Conservation (phyloP, 139 green algal genomes). For the Yamagishiella unicocca region DNA sequence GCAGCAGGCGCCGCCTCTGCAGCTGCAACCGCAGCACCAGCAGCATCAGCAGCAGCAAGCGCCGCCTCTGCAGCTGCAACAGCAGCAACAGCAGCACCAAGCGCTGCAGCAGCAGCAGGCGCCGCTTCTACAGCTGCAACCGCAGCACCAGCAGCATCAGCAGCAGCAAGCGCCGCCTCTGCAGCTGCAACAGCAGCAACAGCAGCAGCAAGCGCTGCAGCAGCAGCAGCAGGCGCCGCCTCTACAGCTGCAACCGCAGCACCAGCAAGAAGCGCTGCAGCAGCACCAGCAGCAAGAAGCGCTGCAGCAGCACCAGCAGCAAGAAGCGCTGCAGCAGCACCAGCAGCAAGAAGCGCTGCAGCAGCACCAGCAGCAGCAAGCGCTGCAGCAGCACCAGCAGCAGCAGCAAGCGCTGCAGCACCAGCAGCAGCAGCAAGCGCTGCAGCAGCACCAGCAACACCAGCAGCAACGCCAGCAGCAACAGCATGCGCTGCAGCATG, state of each 20-base stretch:
- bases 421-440: background rate
- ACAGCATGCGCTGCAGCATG: background rate
- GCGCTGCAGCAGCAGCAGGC: background rate
- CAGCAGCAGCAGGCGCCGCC: background rate
- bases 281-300: background rate
- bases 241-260: background rate
- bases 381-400: background rate
- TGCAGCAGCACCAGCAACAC: background rate
- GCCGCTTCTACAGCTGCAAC: background rate
- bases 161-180: background rate
- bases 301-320: background rate
- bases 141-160: background rate
- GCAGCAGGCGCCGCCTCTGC: background rate
- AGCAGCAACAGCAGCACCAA: background rate
- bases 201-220: background rate
- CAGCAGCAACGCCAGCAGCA: background rate
- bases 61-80: background rate
- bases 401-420: background rate
- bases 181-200: background rate
- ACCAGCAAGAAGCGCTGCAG: background rate
- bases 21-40: background rate
- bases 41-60: background rate
- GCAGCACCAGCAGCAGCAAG: background rate
- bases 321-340: background rate
- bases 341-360: background rate